Conservation (phyloP, 257 asterid species). For the Solanum dulcamara region DNA sequence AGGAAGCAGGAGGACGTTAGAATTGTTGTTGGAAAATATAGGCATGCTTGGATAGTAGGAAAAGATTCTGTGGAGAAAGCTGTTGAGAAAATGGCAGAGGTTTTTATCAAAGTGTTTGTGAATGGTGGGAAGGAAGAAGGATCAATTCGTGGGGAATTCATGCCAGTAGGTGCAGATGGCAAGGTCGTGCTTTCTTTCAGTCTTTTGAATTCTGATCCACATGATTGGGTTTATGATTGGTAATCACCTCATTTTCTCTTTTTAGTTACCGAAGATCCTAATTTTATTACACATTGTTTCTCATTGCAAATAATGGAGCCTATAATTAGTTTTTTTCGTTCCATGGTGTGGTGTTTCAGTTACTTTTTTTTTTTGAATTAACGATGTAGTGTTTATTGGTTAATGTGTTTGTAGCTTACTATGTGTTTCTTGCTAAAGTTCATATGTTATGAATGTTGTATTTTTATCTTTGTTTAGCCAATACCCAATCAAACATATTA, state of each 20-base stretch:
- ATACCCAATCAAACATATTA: not conserved
- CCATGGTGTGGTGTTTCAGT: not conserved
- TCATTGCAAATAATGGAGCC: not conserved
- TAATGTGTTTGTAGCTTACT: not conserved
- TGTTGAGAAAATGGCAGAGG: conserved; percentile 51
- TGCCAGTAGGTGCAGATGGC: conserved; percentile 98
- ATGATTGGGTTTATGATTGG: conserved; percentile 81
- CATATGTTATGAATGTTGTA: not conserved
- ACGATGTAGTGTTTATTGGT: not conserved
- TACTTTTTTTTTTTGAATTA: not conserved
- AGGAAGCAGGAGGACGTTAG: conserved; percentile 36
- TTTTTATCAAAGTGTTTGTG: conserved; percentile 57
- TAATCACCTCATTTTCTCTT: conserved; percentile 4
- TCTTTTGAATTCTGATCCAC: conserved; percentile 82
- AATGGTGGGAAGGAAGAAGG: conserved; percentile 89
- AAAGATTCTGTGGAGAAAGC: conserved; percentile 38
- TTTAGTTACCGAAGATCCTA: not conserved
- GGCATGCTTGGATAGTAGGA: conserved; percentile 87
- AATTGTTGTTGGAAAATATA: conserved; percentile 71
- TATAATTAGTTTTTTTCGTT: not conserved
- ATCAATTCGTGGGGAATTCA: conserved; percentile 68
- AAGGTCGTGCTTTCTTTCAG: conserved; percentile 86
- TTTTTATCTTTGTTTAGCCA: not conserved
- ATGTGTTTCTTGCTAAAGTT: not conserved
- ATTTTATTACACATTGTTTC: not conserved